A percentile compares a stretch with the other conserved stretches of the same genome.
phyloP scores from a whole-genome alignment of 768 basidiomycete species.

The Gymnopilus junonius region DNA sequence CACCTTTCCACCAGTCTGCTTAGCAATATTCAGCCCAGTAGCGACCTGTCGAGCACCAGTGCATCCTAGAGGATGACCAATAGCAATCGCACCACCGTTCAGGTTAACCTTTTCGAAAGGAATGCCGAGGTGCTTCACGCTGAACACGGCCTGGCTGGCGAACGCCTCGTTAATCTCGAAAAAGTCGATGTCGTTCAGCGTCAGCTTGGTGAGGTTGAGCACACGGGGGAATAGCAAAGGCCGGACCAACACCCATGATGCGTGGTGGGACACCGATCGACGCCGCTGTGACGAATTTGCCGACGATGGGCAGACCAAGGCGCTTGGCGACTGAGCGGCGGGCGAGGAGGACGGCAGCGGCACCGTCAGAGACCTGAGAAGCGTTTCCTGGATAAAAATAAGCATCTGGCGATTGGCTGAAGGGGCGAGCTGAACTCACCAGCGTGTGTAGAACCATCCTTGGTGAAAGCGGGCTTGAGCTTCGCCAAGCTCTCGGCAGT shows the following conservation, averaged over 20 bases:
- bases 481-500: conserved; percentile 78
- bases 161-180: conserved; percentile 95
- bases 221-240: conserved; percentile 83
- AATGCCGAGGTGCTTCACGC: conserved; percentile 69
- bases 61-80: conserved; percentile 88
- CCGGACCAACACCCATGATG: conserved; percentile 93
- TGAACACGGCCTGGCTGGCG: conserved; percentile 81
- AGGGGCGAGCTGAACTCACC: conserved; percentile 33
- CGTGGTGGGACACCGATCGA: conserved; percentile 83
- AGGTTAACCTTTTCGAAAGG: conserved; percentile 82
- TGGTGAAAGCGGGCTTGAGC: conserved; percentile 85
- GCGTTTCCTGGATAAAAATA: conserved; percentile 61
- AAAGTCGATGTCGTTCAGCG: conserved; percentile 79
- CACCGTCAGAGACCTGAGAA: conserved; percentile 91
- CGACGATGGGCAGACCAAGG: conserved; percentile 84
- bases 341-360: conserved; percentile 85
- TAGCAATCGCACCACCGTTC: conserved; percentile 87
- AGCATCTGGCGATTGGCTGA: conserved; percentile 4
- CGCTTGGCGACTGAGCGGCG: conserved; percentile 80
- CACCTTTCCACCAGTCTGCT: conserved; percentile 73
- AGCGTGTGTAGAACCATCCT: conserved; percentile 79
- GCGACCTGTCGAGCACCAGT: conserved; percentile 90
- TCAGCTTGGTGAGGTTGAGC: conserved; percentile 68
- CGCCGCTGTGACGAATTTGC: conserved; percentile 77
- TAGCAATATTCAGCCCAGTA: conserved; percentile 82